phyloP scores from a whole-genome alignment of 2,329 filamentous ascomycete species.

The Canariomyces notabilis region DNA sequence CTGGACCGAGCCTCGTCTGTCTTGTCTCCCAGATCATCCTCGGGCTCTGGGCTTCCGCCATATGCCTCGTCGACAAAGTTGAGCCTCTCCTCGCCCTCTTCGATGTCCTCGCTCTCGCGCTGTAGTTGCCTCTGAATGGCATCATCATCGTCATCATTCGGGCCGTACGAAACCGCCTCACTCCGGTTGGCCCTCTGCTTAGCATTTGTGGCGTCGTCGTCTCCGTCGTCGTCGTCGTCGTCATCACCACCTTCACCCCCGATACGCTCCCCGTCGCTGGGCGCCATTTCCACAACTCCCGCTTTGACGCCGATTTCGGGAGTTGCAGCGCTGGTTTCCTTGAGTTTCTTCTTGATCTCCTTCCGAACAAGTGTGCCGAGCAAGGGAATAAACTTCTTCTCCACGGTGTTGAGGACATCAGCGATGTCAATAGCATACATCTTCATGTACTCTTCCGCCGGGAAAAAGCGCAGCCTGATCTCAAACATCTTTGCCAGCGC shows the following conservation, averaged over 20 bases:
- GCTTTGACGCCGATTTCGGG: constrained; percentile 63
- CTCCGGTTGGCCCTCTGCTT: constrained; percentile 71
- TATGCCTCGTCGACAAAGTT: constrained; percentile 42
- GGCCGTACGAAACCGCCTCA: constrained; percentile 83
- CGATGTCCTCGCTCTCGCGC: constrained; percentile 48
- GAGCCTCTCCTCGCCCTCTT: constrained; percentile 52
- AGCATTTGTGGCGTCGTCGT: constrained; percentile 69
- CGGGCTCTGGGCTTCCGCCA: constrained; percentile 43
- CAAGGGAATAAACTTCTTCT: constrained; percentile 69
- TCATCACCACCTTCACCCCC: constrained; percentile 52
- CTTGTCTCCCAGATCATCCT: constrained; percentile 32
- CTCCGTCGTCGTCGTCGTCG: constrained; percentile 68
- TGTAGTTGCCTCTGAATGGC: constrained; percentile 62
- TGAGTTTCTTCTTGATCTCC: constrained; percentile 78
- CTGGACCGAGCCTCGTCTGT: constrained; percentile 36
- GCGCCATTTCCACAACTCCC: constrained; percentile 49
- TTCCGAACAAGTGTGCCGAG: constrained; percentile 66
- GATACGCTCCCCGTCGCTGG: constrained; percentile 30
- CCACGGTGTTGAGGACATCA: constrained; percentile 76
- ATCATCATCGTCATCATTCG: constrained; percentile 87
- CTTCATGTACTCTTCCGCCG: constrained; percentile 72
- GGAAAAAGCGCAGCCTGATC: constrained; percentile 78
- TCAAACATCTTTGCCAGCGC: constrained; percentile 78
- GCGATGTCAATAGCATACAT: constrained; percentile 77
- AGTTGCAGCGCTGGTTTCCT: constrained; percentile 61